Base-by-base conservation (phyloP, 108 stramenopile species). In the Asterionellopsis glacialis region DNA sequence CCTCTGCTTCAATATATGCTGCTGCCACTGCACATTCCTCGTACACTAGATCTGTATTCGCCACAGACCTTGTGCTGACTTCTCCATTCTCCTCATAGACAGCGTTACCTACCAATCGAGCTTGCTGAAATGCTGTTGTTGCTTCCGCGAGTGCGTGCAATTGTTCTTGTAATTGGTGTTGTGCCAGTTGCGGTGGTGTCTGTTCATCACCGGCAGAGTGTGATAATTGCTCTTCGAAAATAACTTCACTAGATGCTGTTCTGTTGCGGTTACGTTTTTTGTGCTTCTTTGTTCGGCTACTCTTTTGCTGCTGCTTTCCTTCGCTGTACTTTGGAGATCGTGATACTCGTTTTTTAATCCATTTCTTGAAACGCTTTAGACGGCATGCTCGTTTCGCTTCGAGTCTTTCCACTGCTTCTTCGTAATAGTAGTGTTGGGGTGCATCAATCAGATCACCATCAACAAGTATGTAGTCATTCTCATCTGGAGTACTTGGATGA, bases 391-490 rank as follows among this genome's bases (percentile, higher is more conserved):
- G 14, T 52, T 26, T 23, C 18, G n/a, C 10, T 54, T 25, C 10
- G 4, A 41, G 10, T 42, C 19, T 53, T 54, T 45, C 25, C 64
- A 45, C 28, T 25, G 59, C 42, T 19, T 57, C 33, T 45, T 65
- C 43, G 6, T 22, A 11, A 22, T 53, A 51, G 44, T 67, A 68
- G 12, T 40, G 64, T 2, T 38, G 56, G 1, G 41, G 43, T 25
- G 63, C 41, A 0, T 55, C 72, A 23, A 80, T 56, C 43, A 80
- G 39, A 48, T 80, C 79, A 27, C 79, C 79, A 59, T 80, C 70
- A 45, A 80, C 63, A 33, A 80, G 26, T 1, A 71, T 59, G 47
- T 43, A 75, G 41, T 75, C 70, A 4, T 59, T 41, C 23, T 60
- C 63, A 9, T 64, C 45, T 21, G 18, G 14, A 42, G 13, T n/a